Percentiles rank a stretch among this genome's conserved stretches.
Evolutionary conservation across 1,284 basidiomycete species (phyloP).

Genomic region (Coniferiporia sulphurascens): DNA sequence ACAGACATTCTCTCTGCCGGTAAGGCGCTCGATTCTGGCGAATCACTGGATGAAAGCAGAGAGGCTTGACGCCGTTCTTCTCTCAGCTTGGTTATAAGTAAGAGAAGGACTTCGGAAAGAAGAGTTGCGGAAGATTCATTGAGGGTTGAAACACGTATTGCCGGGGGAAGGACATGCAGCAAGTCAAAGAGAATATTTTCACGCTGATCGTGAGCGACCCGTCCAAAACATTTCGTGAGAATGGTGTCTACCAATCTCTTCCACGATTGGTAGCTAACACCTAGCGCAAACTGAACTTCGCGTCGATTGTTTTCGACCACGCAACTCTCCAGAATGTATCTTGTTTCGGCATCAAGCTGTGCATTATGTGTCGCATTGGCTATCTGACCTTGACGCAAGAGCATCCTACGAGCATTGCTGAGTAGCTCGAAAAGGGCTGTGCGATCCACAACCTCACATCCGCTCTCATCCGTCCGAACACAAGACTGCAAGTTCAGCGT

Average conservation of each 20-base stretch:
- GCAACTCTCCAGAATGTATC: slow-evolving; percentile 77
- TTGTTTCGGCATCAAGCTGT: slow-evolving; percentile 64
- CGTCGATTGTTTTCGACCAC: slow-evolving; percentile 84
- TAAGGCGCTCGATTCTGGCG: slow-evolving; percentile 58
- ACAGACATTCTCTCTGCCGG: slow-evolving; percentile 77
- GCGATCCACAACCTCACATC: slow-evolving; percentile 81
- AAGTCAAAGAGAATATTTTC: slow-evolving; percentile 88
- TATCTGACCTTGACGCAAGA: slow-evolving; percentile 68
- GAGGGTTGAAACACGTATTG: slow-evolving; percentile 54
- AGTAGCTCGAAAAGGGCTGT: slow-evolving; percentile 66
- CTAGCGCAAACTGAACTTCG: slow-evolving; percentile 69
- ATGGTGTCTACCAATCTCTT: slow-evolving; percentile 76
- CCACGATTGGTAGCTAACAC: slow-evolving; percentile 77
- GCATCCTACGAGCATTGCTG: slow-evolving; percentile 49
- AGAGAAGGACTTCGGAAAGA: slow-evolving; percentile 77
- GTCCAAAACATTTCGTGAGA: slow-evolving; percentile 78
- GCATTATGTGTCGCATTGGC: slow-evolving; percentile 60
- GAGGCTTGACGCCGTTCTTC: slow-evolving; percentile 69
- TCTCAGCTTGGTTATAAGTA: slow-evolving; percentile 79
- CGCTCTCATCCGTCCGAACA: slow-evolving; percentile 62
- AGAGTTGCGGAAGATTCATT: slow-evolving; percentile 74
- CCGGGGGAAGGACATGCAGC: slow-evolving; percentile 67
- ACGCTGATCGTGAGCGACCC: slow-evolving; percentile 72
- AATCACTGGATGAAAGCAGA: slow-evolving; percentile 58
- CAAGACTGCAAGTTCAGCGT: slow-evolving; percentile 75